Percentiles rank a stretch among this genome's conserved stretches.
phyloP scores from a whole-genome alignment of 495 filamentous ascomycete genomes.

The Staphylotrichum longicolle region DNA sequence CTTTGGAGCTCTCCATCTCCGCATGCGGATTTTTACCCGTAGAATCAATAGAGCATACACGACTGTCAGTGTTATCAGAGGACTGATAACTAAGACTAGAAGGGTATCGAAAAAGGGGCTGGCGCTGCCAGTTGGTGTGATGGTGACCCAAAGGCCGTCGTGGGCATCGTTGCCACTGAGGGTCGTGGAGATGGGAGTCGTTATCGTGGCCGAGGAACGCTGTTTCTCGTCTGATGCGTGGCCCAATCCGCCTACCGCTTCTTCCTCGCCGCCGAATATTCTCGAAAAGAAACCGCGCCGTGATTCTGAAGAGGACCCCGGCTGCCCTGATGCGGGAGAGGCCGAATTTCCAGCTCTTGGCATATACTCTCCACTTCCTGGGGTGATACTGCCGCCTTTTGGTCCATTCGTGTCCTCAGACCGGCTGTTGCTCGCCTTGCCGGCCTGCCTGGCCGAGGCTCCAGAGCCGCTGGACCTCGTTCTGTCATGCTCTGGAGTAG shows the following conservation, averaged over 20 bases:
- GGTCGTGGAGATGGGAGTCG: slow-evolving; percentile 20
- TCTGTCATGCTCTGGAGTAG: slow-evolving; percentile 19
- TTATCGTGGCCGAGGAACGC: neutral
- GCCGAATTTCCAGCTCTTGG: slow-evolving; percentile 30
- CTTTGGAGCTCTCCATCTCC: slow-evolving; percentile 94
- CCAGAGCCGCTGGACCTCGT: neutral
- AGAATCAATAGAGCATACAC: slow-evolving; percentile 88
- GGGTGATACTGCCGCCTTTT: slow-evolving; percentile 1
- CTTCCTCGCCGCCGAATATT: slow-evolving; percentile 49
- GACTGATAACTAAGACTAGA: slow-evolving; percentile 86
- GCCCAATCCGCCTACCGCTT: slow-evolving; percentile 28
- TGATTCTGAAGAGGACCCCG: slow-evolving; percentile 24
- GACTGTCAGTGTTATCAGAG: slow-evolving; percentile 84
- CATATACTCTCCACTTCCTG: slow-evolving; percentile 70
- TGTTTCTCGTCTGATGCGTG: slow-evolving; percentile 7
- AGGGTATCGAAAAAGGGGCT: slow-evolving; percentile 96
- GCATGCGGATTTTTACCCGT: slow-evolving; percentile 81
- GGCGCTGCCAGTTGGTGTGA: slow-evolving; percentile 87
- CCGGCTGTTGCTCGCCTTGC: neutral
- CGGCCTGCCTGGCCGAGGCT: neutral
- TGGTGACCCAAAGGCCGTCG: slow-evolving; percentile 91
- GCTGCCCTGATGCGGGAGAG: slow-evolving; percentile 27
- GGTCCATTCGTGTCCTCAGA: neutral
- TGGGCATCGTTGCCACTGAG: slow-evolving; percentile 46
- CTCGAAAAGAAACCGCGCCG: slow-evolving; percentile 42